A percentile compares a stretch with the other conserved stretches of the same genome.
These are phyloP conservation scores for Nicotiana undulata DNA, from an alignment of 257 asterid genomes.

Conservation along the genomic window DNA sequence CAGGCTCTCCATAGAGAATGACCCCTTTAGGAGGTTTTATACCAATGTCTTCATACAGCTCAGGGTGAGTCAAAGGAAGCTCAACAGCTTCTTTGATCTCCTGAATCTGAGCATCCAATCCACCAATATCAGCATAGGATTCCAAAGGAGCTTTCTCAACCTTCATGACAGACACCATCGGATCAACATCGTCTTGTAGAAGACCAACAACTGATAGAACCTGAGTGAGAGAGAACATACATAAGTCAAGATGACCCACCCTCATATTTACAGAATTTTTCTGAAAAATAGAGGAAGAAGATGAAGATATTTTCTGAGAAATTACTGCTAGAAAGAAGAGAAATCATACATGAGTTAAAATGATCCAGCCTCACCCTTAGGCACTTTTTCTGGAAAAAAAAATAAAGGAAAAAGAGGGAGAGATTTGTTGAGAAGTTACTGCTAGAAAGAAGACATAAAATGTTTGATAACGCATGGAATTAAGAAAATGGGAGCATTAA, in stretches of 20 bases:
- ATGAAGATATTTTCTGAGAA: neutral
- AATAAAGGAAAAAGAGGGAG: neutral
- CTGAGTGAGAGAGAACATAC: conserved; percentile 24
- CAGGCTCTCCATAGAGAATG: conserved; percentile 94
- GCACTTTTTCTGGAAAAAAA: neutral
- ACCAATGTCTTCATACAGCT: conserved; percentile 63
- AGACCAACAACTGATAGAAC: conserved; percentile 94
- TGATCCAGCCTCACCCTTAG: neutral
- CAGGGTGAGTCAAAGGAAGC: conserved; percentile 51
- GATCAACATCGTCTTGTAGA: conserved; percentile 93
- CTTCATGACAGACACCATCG: conserved; percentile 98
- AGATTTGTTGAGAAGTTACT: neutral
- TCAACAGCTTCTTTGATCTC: conserved; percentile 54
- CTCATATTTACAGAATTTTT: neutral
- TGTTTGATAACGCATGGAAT: neutral
- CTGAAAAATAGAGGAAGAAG: neutral
- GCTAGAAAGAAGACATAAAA: neutral
- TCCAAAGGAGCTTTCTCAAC: conserved; percentile 98
- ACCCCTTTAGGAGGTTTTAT: conserved; percentile 89
- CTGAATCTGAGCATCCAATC: conserved; percentile 48
- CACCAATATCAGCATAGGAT: conserved; percentile 75
- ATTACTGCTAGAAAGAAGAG: neutral
- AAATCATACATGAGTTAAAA: neutral
- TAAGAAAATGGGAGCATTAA: neutral
- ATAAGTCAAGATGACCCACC: neutral